Evolutionary conservation across 257 asterid genomes (phyloP), one percentile per base, ranked within the genome.

Genomic region (Marsdenia floribunda): DNA sequence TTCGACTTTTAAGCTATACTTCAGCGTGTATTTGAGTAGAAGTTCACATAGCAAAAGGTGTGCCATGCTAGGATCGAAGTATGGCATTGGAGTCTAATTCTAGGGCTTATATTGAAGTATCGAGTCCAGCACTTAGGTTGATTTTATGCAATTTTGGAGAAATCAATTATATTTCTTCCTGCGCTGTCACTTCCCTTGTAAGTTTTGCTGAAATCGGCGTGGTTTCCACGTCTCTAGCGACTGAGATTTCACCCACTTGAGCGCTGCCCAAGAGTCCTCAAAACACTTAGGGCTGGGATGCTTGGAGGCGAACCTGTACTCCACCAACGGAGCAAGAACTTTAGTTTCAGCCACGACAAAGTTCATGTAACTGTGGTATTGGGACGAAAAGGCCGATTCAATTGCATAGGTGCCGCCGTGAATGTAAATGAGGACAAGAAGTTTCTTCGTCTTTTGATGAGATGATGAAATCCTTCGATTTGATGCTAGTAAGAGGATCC

Each of bases 161-260:
- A n/a, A n/a, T n/a, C n/a, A n/a, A n/a, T n/a, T n/a, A 93, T 76
- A 54, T 91, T 93, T 4, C 90, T 96, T 64, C 98, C 98, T 3
- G 96, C 96, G 70, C 98, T 91, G 74, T 93, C 97, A 12, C 98
- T 96, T 14, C 85, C 89, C 69, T 87, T 35, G 74, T 68, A 91
- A 15, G 85, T 84, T 22, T 86, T 82, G 0, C 57, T 4, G 40
- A 90, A 86, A 53, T 88, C 91, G 0, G 82, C 98, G 82, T 77
- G 78, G 3, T 42, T 75, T 24, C 96, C 97, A 90, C 21, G 91
- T 80, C 15, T 93, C 96, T 49, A 33, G 81, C 35, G 3, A n/a
- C n/a, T 87, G 88, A 7, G 85, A 79, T 59, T 58, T 80, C 37
- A 87, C 63, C 97, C 98, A 93, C 49, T 90, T 73, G 7, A 87